Conservation (phyloP, 257 asterid genomes). For the Gardenia jasminoides region DNA sequence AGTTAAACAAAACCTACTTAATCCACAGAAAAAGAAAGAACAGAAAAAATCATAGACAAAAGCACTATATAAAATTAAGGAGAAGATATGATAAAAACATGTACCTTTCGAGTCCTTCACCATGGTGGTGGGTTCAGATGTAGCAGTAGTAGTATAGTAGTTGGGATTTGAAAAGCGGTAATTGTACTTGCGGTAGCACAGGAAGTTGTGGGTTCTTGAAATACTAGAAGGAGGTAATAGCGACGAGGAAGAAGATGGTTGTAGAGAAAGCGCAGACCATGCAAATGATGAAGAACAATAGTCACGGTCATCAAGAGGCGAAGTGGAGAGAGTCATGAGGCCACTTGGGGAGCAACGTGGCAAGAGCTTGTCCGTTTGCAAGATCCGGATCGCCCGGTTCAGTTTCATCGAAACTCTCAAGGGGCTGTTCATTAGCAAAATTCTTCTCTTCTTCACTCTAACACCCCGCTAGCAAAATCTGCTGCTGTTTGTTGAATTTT, state of each 20-base stretch:
- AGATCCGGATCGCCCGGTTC: conserved; percentile 6
- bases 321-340: conserved; percentile 31
- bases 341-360: conserved; percentile 42
- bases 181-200: no score
- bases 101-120: conserved; percentile 42
- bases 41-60: background rate
- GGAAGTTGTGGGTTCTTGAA: background rate
- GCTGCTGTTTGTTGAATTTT: background rate
- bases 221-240: background rate
- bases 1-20: background rate
- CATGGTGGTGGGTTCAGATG: conserved; percentile 31
- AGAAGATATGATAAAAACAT: background rate
- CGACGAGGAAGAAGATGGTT: background rate
- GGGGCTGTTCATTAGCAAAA: background rate
- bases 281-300: no score
- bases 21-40: background rate
- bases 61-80: background rate
- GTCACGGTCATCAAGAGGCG: no score
- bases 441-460: background rate
- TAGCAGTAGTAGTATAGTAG: background rate
- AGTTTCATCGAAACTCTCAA: no score
- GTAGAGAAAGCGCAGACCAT: no score
- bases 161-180: no score
- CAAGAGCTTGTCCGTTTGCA: conserved; percentile 38
- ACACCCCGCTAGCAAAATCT: no score